Evolutionary conservation across 352 stramenopile species (phyloP).

Genomic region (Pythium guiyangense): DNA sequence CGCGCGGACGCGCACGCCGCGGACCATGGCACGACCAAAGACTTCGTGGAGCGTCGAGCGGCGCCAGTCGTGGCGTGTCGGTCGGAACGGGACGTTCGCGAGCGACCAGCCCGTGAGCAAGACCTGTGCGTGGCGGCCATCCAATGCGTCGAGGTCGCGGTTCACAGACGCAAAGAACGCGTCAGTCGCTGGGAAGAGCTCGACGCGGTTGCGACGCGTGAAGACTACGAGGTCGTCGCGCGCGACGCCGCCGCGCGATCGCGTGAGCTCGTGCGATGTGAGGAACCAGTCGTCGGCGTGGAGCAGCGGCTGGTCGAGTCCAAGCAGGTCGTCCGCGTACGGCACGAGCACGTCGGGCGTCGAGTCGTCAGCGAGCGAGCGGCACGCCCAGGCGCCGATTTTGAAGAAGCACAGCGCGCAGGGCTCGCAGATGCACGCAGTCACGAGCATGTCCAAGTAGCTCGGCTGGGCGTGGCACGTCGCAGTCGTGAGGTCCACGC

Average conservation of each 20-base stretch:
- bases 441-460: constrained; percentile 17
- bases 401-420: constrained; percentile 26
- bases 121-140: constrained; percentile 4
- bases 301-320: constrained; percentile 22
- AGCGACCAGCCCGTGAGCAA: constrained; percentile 20
- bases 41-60: constrained; percentile 9
- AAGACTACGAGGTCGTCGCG: constrained; percentile 2
- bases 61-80: background rate
- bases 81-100: constrained; percentile 10
- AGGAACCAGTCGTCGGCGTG: constrained; percentile 10
- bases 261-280: background rate
- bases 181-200: constrained; percentile 8
- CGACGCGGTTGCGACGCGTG: constrained; percentile 1
- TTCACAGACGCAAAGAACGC: constrained; percentile 10
- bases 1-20: constrained; percentile 18
- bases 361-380: constrained; percentile 1
- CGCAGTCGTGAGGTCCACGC: constrained; percentile 7
- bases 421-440: constrained; percentile 28
- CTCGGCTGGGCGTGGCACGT: constrained; percentile 8
- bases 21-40: constrained; percentile 13
- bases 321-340: constrained; percentile 5
- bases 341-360: constrained; percentile 5
- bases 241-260: constrained; percentile 2
- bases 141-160: constrained; percentile 9
- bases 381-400: constrained; percentile 15